These are phyloP conservation scores for Calonectria fujianensis DNA, from an alignment of 2,329 filamentous ascomycete species.

Conservation along the genomic window DNA sequence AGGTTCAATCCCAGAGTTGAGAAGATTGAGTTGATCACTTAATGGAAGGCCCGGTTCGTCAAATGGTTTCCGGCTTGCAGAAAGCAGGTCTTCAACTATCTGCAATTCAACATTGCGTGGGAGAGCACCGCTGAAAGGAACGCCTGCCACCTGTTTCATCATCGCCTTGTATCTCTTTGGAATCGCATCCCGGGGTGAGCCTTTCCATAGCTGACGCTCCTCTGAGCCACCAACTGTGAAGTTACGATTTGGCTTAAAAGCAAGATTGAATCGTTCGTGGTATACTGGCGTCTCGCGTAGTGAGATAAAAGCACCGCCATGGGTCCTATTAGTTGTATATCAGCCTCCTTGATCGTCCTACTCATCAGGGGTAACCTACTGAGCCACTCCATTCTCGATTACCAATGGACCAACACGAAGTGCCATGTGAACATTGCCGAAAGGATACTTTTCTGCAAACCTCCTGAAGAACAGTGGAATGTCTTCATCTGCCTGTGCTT, in stretches of 20 bases:
- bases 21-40: not conserved
- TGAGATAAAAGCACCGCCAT: constrained; percentile 6
- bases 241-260: not conserved
- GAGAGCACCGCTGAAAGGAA: constrained; percentile 9
- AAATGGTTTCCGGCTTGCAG: constrained; percentile 11
- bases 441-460: constrained; percentile 56
- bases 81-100: constrained; percentile 10
- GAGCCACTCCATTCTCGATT: constrained; percentile 54
- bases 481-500: constrained; percentile 11
- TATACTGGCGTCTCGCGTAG: not conserved
- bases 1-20: constrained; percentile 6
- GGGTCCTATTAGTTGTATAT: not conserved
- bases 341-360: not conserved
- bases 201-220: constrained; percentile 4
- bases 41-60: constrained; percentile 8
- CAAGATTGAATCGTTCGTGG: constrained; percentile 10
- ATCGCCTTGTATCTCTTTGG: constrained; percentile 14
- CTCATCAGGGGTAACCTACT: not conserved
- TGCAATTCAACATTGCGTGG: not conserved
- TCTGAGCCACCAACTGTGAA: constrained; percentile 5
- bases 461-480: constrained; percentile 11
- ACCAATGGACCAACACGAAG: constrained; percentile 63
- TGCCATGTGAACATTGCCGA: constrained; percentile 64
- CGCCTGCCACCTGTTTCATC: constrained; percentile 2
- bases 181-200: not conserved